Percentiles rank a stretch among this genome's conserved stretches.
Evolutionary conservation across 148 eudicot genomes (phyloP).

Genomic region (Chenopodium album): DNA sequence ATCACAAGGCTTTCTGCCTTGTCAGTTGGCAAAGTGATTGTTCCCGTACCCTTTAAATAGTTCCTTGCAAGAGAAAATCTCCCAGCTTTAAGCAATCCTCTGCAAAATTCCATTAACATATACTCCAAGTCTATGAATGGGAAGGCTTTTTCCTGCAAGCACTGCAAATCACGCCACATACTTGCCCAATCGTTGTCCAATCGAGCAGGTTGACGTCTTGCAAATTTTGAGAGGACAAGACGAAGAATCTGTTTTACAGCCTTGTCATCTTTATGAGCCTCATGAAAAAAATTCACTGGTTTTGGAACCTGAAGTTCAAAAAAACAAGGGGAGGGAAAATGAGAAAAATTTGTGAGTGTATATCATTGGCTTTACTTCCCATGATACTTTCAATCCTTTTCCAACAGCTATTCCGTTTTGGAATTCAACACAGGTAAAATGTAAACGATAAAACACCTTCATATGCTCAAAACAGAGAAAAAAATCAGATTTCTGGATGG

Average conservation of each 20-base stretch:
- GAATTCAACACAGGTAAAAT: background rate
- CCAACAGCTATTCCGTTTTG: background rate
- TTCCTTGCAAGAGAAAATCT: constrained; percentile 95
- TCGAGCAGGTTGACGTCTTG: constrained; percentile 72
- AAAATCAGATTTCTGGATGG: background rate
- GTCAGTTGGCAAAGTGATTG: constrained; percentile 74
- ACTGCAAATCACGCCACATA: constrained; percentile 92
- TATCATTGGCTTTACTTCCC: background rate
- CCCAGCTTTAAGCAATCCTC: constrained; percentile 96
- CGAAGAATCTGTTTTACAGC: constrained; percentile 94
- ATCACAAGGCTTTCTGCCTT: constrained; percentile 94
- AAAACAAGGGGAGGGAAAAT: background rate
- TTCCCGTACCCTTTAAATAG: constrained; percentile 77
- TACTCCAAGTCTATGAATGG: constrained; percentile 82
- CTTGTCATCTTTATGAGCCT: constrained; percentile 70
- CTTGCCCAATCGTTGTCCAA: constrained; percentile 91
- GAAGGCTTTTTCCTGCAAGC: constrained; percentile 88
- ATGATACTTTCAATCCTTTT: background rate
- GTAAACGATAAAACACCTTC: background rate
- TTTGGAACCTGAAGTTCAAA: constrained; percentile 76
- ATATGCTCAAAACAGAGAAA: background rate
- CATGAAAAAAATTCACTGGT: constrained; percentile 69
- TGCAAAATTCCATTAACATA: constrained; percentile 84
- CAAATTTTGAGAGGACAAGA: constrained; percentile 85
- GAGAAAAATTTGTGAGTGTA: background rate